These are phyloP conservation scores for Fusarium sp. DNA, from an alignment of 2,329 filamentous ascomycete species.

Conservation along the genomic window DNA sequence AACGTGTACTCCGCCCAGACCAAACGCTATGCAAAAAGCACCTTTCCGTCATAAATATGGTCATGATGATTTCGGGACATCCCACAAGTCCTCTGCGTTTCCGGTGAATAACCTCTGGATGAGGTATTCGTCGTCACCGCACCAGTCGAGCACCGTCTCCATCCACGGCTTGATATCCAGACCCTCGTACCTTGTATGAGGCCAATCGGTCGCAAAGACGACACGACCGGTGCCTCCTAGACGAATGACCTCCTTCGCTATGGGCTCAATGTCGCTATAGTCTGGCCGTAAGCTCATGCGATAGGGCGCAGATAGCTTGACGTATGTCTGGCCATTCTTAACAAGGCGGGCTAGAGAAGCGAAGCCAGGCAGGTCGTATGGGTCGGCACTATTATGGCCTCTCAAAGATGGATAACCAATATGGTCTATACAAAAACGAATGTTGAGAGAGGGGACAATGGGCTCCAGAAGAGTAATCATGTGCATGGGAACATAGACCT, in stretches of 20 bases:
- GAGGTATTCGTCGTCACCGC: conserved; percentile 54
- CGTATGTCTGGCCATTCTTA: conserved; percentile 57
- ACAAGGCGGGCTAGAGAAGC: conserved; percentile 57
- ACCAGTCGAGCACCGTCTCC: conserved; percentile 62
- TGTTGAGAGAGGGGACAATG: conserved; percentile 57
- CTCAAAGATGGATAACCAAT: conserved; percentile 60
- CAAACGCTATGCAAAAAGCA: background rate
- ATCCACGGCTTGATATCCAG: conserved; percentile 58
- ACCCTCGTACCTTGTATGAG: conserved; percentile 67
- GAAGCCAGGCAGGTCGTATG: conserved; percentile 41
- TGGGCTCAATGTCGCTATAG: conserved; percentile 55
- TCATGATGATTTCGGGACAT: conserved; percentile 11
- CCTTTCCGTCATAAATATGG: background rate
- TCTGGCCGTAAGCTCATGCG: conserved; percentile 57
- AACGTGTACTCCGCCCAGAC: background rate
- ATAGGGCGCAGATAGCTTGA: conserved; percentile 67
- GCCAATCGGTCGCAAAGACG: conserved; percentile 70
- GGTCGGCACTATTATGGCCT: conserved; percentile 31
- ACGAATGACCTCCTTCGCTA: conserved; percentile 59
- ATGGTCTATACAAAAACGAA: conserved; percentile 67
- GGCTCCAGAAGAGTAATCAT: conserved; percentile 57
- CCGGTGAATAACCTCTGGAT: conserved; percentile 60
- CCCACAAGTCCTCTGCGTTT: conserved; percentile 63
- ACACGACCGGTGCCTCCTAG: conserved; percentile 53
- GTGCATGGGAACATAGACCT: conserved; percentile 64